These are phyloP conservation scores for Diaporthe citri DNA, from an alignment of 2,329 filamentous ascomycete species.

Conservation along the genomic window DNA sequence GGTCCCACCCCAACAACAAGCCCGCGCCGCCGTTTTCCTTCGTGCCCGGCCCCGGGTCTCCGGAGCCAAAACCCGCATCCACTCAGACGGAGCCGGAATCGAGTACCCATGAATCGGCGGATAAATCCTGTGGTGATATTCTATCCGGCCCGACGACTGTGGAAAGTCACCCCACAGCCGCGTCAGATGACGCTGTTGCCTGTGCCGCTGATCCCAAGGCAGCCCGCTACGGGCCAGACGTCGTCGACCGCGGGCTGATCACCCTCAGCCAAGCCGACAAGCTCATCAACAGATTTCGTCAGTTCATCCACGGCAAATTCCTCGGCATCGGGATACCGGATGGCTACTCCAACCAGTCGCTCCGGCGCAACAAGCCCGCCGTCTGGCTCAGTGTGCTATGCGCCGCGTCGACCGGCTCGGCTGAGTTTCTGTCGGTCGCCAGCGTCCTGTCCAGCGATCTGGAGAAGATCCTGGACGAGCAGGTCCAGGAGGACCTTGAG, in stretches of 20 bases:
- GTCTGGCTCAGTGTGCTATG: slow-evolving; percentile 39
- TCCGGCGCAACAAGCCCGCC: slow-evolving; percentile 22
- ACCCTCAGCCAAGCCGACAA: slow-evolving; percentile 14
- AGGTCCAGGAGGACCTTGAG: not conserved
- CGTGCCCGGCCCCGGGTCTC: not conserved
- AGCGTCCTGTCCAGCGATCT: slow-evolving; percentile 4
- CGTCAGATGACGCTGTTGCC: not conserved
- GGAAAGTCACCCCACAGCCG: not conserved
- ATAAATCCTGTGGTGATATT: not conserved
- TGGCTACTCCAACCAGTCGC: not conserved
- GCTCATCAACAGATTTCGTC: slow-evolving; percentile 28
- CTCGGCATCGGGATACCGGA: slow-evolving; percentile 30
- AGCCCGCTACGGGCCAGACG: slow-evolving; percentile 1
- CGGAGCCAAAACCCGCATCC: not conserved
- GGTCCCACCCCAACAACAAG: not conserved
- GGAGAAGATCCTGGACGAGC: slow-evolving; percentile 9
- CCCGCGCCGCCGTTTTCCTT: not conserved
- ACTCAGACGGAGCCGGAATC: not conserved
- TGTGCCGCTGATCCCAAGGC: not conserved
- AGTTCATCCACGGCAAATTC: slow-evolving; percentile 8
- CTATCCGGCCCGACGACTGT: not conserved
- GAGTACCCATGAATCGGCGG: not conserved
- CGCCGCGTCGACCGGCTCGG: slow-evolving; percentile 31
- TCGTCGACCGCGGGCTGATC: slow-evolving; percentile 34
- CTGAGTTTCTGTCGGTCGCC: slow-evolving; percentile 6